A percentile compares a stretch with the other conserved stretches of the same genome.
These are phyloP conservation scores for Populus tomentosa DNA, from an alignment of 441 rosid species.

Conservation along the genomic window DNA sequence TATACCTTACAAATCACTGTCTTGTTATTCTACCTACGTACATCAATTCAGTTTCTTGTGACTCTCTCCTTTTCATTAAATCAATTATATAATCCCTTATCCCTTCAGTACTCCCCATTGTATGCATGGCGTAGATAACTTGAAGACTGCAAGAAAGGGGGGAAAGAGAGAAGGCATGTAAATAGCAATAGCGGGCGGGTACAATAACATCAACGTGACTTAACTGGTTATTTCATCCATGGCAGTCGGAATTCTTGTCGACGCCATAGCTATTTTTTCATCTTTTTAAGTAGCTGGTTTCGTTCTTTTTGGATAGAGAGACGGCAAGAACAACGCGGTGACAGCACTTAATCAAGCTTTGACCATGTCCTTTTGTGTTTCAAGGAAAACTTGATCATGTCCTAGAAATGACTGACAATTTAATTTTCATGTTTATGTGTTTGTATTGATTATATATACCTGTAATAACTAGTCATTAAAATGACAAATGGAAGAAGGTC, in stretches of 20 bases:
- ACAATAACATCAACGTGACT: background rate
- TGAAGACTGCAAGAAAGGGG: background rate
- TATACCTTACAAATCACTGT: background rate
- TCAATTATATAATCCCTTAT: background rate
- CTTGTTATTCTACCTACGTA: background rate
- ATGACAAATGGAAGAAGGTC: conserved; percentile 36
- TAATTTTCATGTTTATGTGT: background rate
- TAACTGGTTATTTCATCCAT: background rate
- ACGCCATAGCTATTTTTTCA: background rate
- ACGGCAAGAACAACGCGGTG: conserved; percentile 29
- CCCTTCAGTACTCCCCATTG: background rate
- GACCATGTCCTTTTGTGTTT: background rate
- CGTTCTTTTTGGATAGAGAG: conserved; percentile 11
- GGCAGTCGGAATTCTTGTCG: background rate
- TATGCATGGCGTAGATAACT: background rate
- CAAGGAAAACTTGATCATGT: conserved; percentile 11
- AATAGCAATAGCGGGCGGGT: background rate
- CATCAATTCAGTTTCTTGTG: background rate
- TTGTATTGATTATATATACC: background rate
- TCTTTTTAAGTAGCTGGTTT: conserved; percentile 11
- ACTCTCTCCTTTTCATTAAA: background rate
- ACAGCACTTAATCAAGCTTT: background rate
- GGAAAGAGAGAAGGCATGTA: background rate
- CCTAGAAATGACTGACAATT: background rate
- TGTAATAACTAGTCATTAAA: background rate